Base-by-base conservation (phyloP, 345 rosid species). In the Brassica incana region DNA sequence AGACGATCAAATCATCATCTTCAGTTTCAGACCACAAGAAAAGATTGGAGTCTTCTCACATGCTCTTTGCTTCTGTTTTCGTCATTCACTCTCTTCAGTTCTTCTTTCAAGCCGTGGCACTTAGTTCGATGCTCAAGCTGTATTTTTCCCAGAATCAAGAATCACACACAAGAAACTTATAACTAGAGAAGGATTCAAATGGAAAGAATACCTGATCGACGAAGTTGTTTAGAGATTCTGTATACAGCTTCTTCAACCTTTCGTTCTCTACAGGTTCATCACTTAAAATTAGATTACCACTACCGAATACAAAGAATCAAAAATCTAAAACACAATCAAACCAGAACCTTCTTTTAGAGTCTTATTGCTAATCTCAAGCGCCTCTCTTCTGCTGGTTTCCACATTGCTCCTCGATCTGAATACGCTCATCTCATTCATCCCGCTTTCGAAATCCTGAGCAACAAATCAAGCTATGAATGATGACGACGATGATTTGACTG, bases 51-150 rank as follows among this genome's bases (percentile, higher is more conserved):
- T 3, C 84, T 75, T 30, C 83, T 54, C 60, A 87, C 96, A 61
- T 78, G 80, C 80, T 88, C 85, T 78, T 80, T 84, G 52, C 40
- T 77, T 61, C 15, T 84, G 79, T 65, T 81, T 80, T 87, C 89
- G 79, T 82, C 85, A 33, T 32, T 84, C 77, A 80, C 79, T 84
- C 83, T 85, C 78, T 77, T 81, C 38, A 90, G 64, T 36, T 89
- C 91, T 76, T 85, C 90, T 81, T 86, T 88, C 85, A 88, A 71
- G 75, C 86, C 74, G 64, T 89, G 87, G 64, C 86, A 93, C 81
- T 84, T 88, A 33, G 86, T 70, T 54, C 81, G 91, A 60, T 78
- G 79, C 62, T 88, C 87, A 76, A 93, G 88, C 98, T 93, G 88
- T 38, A 78, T 25, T 48, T 62, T 52, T 2, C 25, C 67, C 83